A percentile compares a stretch with the other conserved stretches of the same genome.
Evolutionary conservation across 2,329 filamentous ascomycete genomes (phyloP).

Genomic region (Leptosphaerulina australis): DNA sequence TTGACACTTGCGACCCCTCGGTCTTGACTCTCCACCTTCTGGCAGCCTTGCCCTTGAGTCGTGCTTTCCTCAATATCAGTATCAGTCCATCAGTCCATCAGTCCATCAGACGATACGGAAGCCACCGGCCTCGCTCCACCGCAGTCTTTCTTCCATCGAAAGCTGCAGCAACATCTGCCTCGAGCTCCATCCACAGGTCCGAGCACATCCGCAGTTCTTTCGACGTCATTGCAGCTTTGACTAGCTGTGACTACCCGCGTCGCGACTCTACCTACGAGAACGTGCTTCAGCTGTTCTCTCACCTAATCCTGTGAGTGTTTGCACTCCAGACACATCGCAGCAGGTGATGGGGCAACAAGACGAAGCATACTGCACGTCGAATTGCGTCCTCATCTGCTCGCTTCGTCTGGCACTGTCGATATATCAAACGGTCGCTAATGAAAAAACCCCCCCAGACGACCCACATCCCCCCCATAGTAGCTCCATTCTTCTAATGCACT

Average conservation of each 20-base stretch:
- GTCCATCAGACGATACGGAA: constrained; percentile 27
- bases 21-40: constrained; percentile 13
- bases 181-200: constrained; percentile 14
- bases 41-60: constrained; percentile 14
- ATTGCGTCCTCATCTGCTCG: constrained; percentile 16
- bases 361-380: constrained; percentile 1
- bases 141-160: constrained; percentile 25
- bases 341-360: neutral
- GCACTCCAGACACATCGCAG: neutral
- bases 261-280: constrained; percentile 18
- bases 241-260: constrained; percentile 33
- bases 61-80: constrained; percentile 8
- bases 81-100: neutral
- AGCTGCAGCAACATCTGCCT: constrained; percentile 20
- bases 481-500: constrained; percentile 51
- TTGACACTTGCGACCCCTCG: constrained; percentile 21
- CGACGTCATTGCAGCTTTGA: constrained; percentile 46
- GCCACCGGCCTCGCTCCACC: constrained; percentile 33
- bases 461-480: constrained; percentile 35
- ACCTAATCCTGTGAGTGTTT: constrained; percentile 32
- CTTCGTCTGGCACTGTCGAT: constrained; percentile 1
- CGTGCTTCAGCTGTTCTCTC: constrained; percentile 22
- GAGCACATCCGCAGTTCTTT: constrained; percentile 22
- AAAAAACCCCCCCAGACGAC: constrained; percentile 19
- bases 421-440: constrained; percentile 21